Evolutionary conservation across 345 rosid genomes (phyloP).

Genomic region (Gossypium rotundifolium): DNA sequence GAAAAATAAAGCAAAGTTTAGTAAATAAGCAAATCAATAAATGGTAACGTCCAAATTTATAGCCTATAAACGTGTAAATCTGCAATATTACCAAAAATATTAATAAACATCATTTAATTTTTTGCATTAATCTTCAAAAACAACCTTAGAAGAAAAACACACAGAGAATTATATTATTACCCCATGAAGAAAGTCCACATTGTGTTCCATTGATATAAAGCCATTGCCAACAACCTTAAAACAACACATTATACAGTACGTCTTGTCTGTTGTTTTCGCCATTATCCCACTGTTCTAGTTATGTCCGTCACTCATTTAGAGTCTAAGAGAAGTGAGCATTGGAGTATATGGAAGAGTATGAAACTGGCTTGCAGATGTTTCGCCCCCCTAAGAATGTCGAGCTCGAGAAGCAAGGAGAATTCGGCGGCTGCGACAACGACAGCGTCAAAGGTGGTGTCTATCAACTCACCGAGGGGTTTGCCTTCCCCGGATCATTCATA

Average conservation of each 20-base stretch:
- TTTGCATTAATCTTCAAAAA: too few species aligned
- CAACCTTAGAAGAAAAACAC: too few species aligned
- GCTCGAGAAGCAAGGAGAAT: background rate
- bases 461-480: background rate
- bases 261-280: background rate
- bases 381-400: background rate
- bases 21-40: background rate
- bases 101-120: too few species aligned
- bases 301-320: background rate
- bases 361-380: background rate
- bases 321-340: background rate
- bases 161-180: too few species aligned
- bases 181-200: background rate
- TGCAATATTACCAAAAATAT: too few species aligned
- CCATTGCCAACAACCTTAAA: background rate
- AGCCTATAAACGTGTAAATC: background rate
- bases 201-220: background rate
- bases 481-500: slow-evolving; percentile 5
- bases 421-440: background rate
- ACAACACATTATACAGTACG: too few species aligned
- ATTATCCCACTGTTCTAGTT: background rate
- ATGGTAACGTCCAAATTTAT: background rate
- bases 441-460: background rate
- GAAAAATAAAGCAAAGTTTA: too few species aligned
- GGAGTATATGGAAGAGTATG: slow-evolving; percentile 2